These are phyloP conservation scores for Mycosarcoma maydis DNA, from an alignment of 1,284 basidiomycete genomes.

Conservation along the genomic window DNA sequence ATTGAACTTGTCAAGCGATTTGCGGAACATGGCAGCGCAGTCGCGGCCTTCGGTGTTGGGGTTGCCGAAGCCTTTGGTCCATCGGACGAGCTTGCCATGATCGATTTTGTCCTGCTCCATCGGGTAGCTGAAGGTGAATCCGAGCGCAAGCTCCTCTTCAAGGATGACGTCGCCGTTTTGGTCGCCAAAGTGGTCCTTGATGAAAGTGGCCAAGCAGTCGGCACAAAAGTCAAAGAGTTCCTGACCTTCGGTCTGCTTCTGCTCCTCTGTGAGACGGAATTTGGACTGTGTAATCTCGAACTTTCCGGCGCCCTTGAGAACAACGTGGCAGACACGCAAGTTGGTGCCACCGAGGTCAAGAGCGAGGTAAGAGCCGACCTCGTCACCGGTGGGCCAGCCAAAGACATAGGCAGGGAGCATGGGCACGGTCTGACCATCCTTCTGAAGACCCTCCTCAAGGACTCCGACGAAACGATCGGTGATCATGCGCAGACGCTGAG, in stretches of 20 bases:
- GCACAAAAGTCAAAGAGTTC: slow-evolving; percentile 97
- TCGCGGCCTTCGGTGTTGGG: slow-evolving; percentile 90
- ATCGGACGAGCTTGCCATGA: slow-evolving; percentile 92
- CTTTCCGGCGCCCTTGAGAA: slow-evolving; percentile 87
- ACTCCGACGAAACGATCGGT: slow-evolving; percentile 94
- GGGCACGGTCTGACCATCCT: slow-evolving; percentile 85
- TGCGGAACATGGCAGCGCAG: slow-evolving; percentile 89
- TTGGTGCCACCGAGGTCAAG: slow-evolving; percentile 95
- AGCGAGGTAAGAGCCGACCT: slow-evolving; percentile 89
- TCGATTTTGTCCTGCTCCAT: slow-evolving; percentile 83
- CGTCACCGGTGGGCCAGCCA: slow-evolving; percentile 91
- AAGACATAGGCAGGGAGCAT: slow-evolving; percentile 98
- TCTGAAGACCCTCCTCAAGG: slow-evolving; percentile 84
- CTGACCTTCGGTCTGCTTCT: slow-evolving; percentile 96
- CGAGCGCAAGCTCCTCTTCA: slow-evolving; percentile 82
- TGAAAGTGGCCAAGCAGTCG: slow-evolving; percentile 88
- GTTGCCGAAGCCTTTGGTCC: slow-evolving; percentile 98
- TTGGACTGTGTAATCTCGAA: slow-evolving; percentile 98
- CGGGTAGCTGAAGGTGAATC: slow-evolving; percentile 81
- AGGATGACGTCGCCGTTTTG: slow-evolving; percentile 71
- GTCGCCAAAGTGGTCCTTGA: slow-evolving; percentile 78
- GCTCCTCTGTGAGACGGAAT: slow-evolving; percentile 95
- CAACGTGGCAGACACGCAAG: slow-evolving; percentile 95
- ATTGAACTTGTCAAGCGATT: slow-evolving; percentile 77
- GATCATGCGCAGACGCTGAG: slow-evolving; percentile 71